These are phyloP conservation scores for Lablab purpureus DNA, from an alignment of 306 rosid species.

Conservation along the genomic window DNA sequence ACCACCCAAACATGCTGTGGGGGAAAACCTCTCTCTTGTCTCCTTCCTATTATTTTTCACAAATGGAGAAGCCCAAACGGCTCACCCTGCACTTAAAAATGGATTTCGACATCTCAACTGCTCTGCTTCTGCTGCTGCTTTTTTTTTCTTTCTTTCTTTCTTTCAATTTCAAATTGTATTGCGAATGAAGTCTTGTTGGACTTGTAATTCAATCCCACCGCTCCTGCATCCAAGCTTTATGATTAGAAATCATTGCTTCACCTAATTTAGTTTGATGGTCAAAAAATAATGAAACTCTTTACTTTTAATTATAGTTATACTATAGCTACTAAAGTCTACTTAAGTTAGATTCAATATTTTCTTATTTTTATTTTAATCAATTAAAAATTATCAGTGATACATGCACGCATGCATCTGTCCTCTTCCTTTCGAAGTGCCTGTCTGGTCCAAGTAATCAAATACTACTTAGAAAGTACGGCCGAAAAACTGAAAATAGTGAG, in stretches of 20 bases:
- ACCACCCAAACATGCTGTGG: neutral
- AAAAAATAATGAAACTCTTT: neutral
- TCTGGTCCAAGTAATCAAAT: neutral
- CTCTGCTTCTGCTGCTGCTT: neutral
- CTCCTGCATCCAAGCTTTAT: neutral
- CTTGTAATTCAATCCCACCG: slow-evolving; percentile 1
- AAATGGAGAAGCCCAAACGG: neutral
- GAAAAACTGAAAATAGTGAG: neutral
- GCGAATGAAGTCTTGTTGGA: neutral
- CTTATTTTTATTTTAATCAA: neutral
- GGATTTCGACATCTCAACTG: slow-evolving; percentile 11
- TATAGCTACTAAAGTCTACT: neutral
- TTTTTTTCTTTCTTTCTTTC: neutral
- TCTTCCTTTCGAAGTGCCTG: neutral
- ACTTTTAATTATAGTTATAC: neutral
- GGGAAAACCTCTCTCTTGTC: neutral
- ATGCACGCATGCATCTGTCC: neutral
- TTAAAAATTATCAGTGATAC: neutral
- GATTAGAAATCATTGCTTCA: neutral
- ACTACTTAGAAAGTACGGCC: neutral
- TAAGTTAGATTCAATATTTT: neutral
- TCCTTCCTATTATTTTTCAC: neutral
- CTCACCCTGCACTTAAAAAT: neutral
- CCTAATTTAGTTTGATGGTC: neutral
- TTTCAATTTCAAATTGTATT: neutral